phyloP scores from a whole-genome alignment of 129 eudicot genomes.

The Flaveria sonorensis region DNA sequence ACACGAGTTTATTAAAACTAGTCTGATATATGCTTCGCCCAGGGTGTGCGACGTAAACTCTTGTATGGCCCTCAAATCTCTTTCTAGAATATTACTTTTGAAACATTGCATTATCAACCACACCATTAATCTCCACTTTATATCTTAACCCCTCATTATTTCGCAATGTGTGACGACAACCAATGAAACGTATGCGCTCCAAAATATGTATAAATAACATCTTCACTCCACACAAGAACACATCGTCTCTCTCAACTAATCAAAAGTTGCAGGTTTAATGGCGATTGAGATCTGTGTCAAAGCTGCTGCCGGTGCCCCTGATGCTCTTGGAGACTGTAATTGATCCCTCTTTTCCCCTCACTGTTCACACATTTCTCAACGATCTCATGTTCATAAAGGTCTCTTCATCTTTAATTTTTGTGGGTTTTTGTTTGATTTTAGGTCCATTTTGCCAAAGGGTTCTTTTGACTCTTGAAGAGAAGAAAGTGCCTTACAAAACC shows the following conservation, averaged over 20 bases:
- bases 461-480: slow-evolving; percentile 74
- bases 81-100: background rate
- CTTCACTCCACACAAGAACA: slow-evolving; percentile 1
- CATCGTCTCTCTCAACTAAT: background rate
- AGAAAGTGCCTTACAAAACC: slow-evolving; percentile 65
- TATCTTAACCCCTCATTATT: background rate
- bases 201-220: background rate
- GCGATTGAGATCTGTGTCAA: slow-evolving; percentile 74
- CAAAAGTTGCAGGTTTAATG: slow-evolving; percentile 28
- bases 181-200: slow-evolving; percentile 15
- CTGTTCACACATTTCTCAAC: background rate
- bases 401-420: background rate
- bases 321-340: slow-evolving; percentile 81
- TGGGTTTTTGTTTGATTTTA: slow-evolving; percentile 18
- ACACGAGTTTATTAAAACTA: no score
- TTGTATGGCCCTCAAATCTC: no score
- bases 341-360: background rate
- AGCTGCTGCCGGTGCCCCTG: slow-evolving; percentile 79
- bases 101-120: background rate
- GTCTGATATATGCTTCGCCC: no score
- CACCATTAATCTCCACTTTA: background rate
- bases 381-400: background rate
- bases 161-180: background rate
- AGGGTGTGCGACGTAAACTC: no score
- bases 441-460: slow-evolving; percentile 89